Base-by-base conservation (phyloP, 352 stramenopile genomes). In the Phytophthora chlamydospora region DNA sequence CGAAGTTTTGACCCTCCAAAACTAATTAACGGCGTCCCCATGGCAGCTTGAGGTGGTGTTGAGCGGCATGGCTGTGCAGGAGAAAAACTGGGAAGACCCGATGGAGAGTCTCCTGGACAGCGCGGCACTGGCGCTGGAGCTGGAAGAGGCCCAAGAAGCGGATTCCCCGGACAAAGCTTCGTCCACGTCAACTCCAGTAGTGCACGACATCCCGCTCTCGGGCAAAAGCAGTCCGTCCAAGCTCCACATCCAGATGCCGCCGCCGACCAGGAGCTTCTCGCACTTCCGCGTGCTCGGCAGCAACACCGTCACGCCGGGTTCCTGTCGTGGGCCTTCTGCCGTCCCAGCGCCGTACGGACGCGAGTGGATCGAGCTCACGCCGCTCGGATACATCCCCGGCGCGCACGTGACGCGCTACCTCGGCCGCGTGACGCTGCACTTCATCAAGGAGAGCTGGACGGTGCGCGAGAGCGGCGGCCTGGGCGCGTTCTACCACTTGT, bases 401-500 rank as follows among this genome's bases (percentile, higher is more conserved):
- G 83, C 84, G 21, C 80, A 84, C 24, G 84, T 95, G 27, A 79
- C 72, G 4, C 66, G 84, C 7, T 96, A 96, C 43, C 71, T 96
- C 4, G 89, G 89, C 17, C 85, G 88, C 40, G 88, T 96, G 45
- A 96, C 89, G 48, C 61, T 96, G 33, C 89, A 96, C 60, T 96
- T 96, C 31, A 96, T 96, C 63, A 95, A 95, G 60, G 89, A 96
- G 60, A 95, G 85, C 49, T 96, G 87, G 87, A 93, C 85, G 0
- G 89, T 96, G 40, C 83, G 87, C 14, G 88, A 96, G 58, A 88
- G 82, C 41, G 88, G 88, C n/a, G 89, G 86, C 0, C 62, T 96
- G 5, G 85, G 87, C 9, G 85, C 84, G 1, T 96, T 96, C 40
- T 95, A 95, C 57, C 89, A 96, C 49, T 62, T 93, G 43, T 96